phyloP scores from a whole-genome alignment of 257 asterid genomes.

The Nemophila menziesii region DNA sequence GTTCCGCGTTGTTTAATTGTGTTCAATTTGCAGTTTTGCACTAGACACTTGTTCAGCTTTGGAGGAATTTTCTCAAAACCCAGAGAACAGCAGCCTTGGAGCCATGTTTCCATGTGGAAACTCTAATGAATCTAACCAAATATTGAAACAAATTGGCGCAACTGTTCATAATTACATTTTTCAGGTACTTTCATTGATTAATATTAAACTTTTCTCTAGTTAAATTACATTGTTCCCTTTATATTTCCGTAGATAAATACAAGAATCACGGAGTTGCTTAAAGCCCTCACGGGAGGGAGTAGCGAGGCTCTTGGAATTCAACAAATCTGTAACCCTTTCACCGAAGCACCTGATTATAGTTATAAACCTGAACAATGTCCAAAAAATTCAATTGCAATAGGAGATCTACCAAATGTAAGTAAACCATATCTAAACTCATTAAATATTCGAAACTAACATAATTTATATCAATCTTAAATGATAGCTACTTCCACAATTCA shows the following conservation, averaged over 20 bases:
- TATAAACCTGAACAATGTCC: conserved; percentile 28
- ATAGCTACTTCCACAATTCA: conserved; percentile 36
- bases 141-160: conserved; percentile 27
- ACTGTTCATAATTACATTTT: conserved; percentile 30
- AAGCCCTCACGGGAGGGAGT: conserved; percentile 14
- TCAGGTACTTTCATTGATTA: conserved; percentile 22
- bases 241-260: conserved; percentile 25
- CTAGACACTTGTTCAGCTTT: conserved; percentile 38
- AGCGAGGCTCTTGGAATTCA: conserved; percentile 10
- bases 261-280: conserved; percentile 18
- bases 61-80: conserved; percentile 26
- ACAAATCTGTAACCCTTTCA: conserved; percentile 39
- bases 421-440: not conserved
- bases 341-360: conserved; percentile 35
- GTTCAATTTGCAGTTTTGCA: conserved; percentile 26
- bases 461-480: not conserved
- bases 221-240: not conserved
- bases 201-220: not conserved
- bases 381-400: conserved; percentile 25
- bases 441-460: too few species aligned
- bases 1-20: not conserved
- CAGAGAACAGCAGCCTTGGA: conserved; percentile 27
- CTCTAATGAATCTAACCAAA: conserved; percentile 10
- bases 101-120: conserved; percentile 36
- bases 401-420: conserved; percentile 33